These are phyloP conservation scores for Geranomyces variabilis DNA, from an alignment of 192 early-diverging fungal genomes.

Conservation along the genomic window DNA sequence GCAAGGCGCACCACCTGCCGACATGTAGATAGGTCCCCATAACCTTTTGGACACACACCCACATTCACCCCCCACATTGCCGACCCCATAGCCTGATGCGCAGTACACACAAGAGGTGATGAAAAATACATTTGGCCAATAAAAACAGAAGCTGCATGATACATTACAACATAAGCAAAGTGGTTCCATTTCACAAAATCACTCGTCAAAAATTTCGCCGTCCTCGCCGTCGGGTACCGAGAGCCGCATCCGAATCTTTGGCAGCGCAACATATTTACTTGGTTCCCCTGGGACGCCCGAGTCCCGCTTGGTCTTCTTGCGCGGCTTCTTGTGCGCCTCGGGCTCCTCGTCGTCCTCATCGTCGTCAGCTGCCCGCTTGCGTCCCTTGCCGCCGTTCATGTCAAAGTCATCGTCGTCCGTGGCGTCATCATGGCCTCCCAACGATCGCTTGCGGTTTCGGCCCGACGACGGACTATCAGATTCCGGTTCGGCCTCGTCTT, in stretches of 20 bases:
- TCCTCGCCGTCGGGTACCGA: slow-evolving; percentile 18
- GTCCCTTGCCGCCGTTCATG: not conserved
- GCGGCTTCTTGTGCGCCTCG: not conserved
- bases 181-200: too few relatives aligned
- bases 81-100: too few relatives aligned
- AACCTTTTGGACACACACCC: too few relatives aligned
- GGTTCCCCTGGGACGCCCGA: slow-evolving; percentile 16
- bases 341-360: slow-evolving; percentile 11
- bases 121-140: too few relatives aligned
- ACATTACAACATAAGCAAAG: too few relatives aligned
- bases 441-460: slow-evolving; percentile 4
- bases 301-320: not conserved
- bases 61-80: too few relatives aligned
- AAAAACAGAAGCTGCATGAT: too few relatives aligned
- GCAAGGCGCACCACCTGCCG: slow-evolving; percentile 10
- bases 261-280: slow-evolving; percentile 16
- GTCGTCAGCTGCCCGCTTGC: slow-evolving; percentile 17
- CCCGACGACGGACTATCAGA: not conserved
- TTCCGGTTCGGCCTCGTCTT: slow-evolving; percentile 21
- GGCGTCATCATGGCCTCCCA: not conserved
- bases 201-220: slow-evolving; percentile 29
- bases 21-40: not conserved
- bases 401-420: slow-evolving; percentile 5
- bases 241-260: slow-evolving; percentile 31
- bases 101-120: too few relatives aligned